Evolutionary conservation across 805 yeast species (phyloP).

Genomic region (Monosporozyma unispora): DNA sequence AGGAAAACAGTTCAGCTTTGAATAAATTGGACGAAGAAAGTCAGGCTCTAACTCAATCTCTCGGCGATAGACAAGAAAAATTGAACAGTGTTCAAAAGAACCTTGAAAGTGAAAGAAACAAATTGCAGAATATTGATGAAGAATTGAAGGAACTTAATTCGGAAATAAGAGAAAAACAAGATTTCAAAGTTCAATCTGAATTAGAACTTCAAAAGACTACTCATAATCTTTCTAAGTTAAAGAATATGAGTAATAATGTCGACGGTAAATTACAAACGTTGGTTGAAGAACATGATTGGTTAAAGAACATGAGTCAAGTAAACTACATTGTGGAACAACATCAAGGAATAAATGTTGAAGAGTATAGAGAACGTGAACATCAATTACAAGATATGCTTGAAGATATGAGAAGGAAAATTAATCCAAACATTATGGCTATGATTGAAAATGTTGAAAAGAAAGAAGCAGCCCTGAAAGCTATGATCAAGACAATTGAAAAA

Average conservation of each 20-base stretch:
- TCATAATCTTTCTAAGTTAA: slow-evolving; percentile 46
- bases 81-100: slow-evolving; percentile 22
- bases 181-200: slow-evolving; percentile 36
- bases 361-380: slow-evolving; percentile 48
- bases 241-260: slow-evolving; percentile 31
- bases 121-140: slow-evolving; percentile 60
- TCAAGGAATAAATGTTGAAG: slow-evolving; percentile 53
- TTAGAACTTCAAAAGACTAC: slow-evolving; percentile 44
- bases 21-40: slow-evolving; percentile 30
- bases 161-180: slow-evolving; percentile 37
- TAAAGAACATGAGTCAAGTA: slow-evolving; percentile 52
- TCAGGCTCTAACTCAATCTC: slow-evolving; percentile 20
- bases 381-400: slow-evolving; percentile 51
- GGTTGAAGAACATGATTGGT: slow-evolving; percentile 60
- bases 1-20: slow-evolving; percentile 30
- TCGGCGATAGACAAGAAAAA: slow-evolving; percentile 15
- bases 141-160: slow-evolving; percentile 56
- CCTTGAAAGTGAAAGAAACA: slow-evolving; percentile 39
- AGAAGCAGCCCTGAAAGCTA: slow-evolving; percentile 62
- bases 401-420: slow-evolving; percentile 72
- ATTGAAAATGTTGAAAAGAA: slow-evolving; percentile 87
- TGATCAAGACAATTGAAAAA: slow-evolving; percentile 80
- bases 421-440: slow-evolving; percentile 80
- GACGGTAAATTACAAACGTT: slow-evolving; percentile 37
- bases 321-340: slow-evolving; percentile 50